Percentiles rank a stretch among this genome's conserved stretches.
Conservation (phyloP, 495 filamentous ascomycete species). For the Sphaerosporella brunnea region DNA sequence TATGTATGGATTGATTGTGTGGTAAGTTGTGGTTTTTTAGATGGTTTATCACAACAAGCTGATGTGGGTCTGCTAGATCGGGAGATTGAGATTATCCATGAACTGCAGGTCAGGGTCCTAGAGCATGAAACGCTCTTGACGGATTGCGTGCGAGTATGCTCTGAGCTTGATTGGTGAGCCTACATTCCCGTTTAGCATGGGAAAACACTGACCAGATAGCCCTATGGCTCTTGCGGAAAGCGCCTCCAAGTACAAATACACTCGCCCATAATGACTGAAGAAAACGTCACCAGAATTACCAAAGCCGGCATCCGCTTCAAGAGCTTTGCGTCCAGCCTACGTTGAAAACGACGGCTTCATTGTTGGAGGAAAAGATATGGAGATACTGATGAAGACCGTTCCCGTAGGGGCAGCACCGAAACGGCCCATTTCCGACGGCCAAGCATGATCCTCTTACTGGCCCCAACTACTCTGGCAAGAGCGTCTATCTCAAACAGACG, state of each 20-base stretch:
- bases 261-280: constrained; percentile 49
- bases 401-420: too few species aligned
- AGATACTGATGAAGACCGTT: neutral
- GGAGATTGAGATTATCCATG: constrained; percentile 78
- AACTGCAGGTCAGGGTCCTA: constrained; percentile 53
- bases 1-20: constrained; percentile 62
- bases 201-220: too few species aligned
- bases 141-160: constrained; percentile 54
- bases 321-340: constrained; percentile 73
- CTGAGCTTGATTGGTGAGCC: constrained; percentile 65
- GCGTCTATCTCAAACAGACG: constrained; percentile 86
- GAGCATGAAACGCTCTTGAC: constrained; percentile 50
- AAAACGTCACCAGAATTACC: constrained; percentile 61
- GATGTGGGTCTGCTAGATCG: constrained; percentile 39
- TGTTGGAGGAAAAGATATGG: constrained; percentile 39
- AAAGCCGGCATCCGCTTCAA: constrained; percentile 78
- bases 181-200: too few species aligned
- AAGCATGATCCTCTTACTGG: constrained; percentile 69
- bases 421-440: constrained; percentile 32
- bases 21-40: constrained; percentile 31
- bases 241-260: constrained; percentile 56
- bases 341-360: constrained; percentile 67
- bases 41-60: neutral
- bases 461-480: constrained; percentile 93
- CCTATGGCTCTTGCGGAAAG: constrained; percentile 64